phyloP scores from a whole-genome alignment of 768 basidiomycete species.

The Candolleomyces efflorescens region DNA sequence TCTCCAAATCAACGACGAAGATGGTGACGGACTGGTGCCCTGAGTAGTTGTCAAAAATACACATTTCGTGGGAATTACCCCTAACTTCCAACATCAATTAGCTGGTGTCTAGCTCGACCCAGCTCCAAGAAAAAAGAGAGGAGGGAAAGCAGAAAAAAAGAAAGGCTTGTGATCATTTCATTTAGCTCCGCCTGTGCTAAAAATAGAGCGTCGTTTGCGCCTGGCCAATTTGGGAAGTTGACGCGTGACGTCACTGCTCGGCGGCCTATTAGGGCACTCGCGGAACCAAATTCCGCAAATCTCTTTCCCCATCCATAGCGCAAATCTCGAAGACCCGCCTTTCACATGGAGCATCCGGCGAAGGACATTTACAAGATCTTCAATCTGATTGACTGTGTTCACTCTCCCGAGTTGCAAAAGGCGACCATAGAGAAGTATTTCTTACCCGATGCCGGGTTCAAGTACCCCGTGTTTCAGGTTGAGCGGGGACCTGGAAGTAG shows the following conservation, averaged over 20 bases:
- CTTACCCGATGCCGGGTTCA: constrained; percentile 45
- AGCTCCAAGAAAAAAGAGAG: no score
- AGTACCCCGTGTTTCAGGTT: constrained; percentile 49
- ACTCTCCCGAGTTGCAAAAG: constrained; percentile 41
- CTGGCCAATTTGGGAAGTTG: background rate
- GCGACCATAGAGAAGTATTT: constrained; percentile 43
- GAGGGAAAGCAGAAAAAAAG: no score
- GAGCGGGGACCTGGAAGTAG: constrained; percentile 38
- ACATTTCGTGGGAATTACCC: no score
- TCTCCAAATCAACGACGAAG: no score
- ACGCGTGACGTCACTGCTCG: background rate
- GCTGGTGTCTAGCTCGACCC: no score
- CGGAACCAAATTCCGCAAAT: background rate
- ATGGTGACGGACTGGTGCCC: no score
- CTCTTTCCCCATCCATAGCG: no score
- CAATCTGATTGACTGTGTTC: constrained; percentile 34
- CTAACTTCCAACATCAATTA: no score
- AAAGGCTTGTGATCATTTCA: no score
- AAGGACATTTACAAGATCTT: constrained; percentile 42
- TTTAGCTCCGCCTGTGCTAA: background rate
- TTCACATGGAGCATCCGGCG: constrained; percentile 47
- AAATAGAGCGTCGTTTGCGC: background rate
- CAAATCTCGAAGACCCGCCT: no score
- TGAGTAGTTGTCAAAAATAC: no score
- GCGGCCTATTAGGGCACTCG: background rate